These are phyloP conservation scores for Tolypocladium pustulatum DNA, from an alignment of 2,329 filamentous ascomycete genomes.

Conservation along the genomic window DNA sequence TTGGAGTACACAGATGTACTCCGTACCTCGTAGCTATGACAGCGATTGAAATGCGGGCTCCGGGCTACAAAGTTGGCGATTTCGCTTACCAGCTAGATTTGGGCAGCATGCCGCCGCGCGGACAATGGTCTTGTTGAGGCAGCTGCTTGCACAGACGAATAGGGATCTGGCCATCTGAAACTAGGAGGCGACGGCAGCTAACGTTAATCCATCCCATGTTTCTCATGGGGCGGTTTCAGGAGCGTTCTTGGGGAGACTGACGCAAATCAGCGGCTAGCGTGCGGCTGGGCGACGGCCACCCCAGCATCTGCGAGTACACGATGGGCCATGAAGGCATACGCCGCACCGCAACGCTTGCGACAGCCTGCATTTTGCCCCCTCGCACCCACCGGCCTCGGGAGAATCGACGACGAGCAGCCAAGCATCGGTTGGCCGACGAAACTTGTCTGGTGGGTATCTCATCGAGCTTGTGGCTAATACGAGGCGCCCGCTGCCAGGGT, in stretches of 20 bases:
- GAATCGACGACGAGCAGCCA: background rate
- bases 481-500: background rate
- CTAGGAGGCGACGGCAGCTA: background rate
- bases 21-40: too few relatives aligned
- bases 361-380: background rate
- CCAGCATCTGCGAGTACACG: background rate
- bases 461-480: background rate
- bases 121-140: background rate
- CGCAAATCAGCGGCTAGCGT: background rate
- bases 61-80: background rate
- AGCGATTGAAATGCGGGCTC: too few relatives aligned
- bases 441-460: background rate
- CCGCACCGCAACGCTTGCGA: background rate
- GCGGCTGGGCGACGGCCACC: background rate
- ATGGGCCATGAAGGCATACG: background rate
- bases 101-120: background rate
- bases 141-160: background rate
- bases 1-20: background rate
- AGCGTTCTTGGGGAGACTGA: background rate
- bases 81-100: background rate
- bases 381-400: background rate
- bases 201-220: background rate
- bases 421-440: background rate
- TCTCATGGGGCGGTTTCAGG: background rate
- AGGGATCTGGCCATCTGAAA: background rate